Evolutionary conservation across 2,329 filamentous ascomycete genomes (phyloP), one percentile per base, ranked within the genome.

Genomic region (Penicillium decumbens): DNA sequence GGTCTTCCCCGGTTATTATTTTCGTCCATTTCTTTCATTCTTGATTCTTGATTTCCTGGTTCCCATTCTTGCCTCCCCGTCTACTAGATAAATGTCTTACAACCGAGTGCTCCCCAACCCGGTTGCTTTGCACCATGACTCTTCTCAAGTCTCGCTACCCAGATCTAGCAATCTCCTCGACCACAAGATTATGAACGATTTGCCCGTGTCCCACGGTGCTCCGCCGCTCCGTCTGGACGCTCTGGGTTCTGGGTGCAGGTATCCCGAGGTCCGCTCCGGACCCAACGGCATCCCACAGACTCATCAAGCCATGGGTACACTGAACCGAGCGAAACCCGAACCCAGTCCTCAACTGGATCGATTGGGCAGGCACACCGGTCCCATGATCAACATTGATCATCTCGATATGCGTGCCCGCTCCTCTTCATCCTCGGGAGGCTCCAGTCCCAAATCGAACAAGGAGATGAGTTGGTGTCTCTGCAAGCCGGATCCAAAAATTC

Each of bases 401-500:
- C 49, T 66, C 1, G 51, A 59, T 2, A 32, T 61, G 30, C 58
- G 60, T 25, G 60, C 66, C 23, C 64, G 60, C 24, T 61, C 65
- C 1, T 60, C 66, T 4, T 61, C 64, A 0, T 70, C 69, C 1
- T 66, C 59, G 1, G 58, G 53, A 10, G 56, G 54, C 27, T 46
- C 64, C 10, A 69, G 67, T 46, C 69, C 70, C 29, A 70, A 70
- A 37, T 60, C 65, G 1, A 55, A 59, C 18, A 68, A 65, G 29
- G 71, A 70, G 24, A 67, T 66, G 25, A 77, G 82, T 57, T 80
- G 86, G 55, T 87, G 84, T 70, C 77, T 87, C 60, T 87, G 84
- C 68, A 83, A 84, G 61, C 82, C 83, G 33, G 83, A 86, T 62
- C 83, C 83, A 23, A 87, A 87, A 68, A 85, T 87, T 53, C 84